Conservation (phyloP, 768 basidiomycete genomes). For the Peribolospora baueri region DNA sequence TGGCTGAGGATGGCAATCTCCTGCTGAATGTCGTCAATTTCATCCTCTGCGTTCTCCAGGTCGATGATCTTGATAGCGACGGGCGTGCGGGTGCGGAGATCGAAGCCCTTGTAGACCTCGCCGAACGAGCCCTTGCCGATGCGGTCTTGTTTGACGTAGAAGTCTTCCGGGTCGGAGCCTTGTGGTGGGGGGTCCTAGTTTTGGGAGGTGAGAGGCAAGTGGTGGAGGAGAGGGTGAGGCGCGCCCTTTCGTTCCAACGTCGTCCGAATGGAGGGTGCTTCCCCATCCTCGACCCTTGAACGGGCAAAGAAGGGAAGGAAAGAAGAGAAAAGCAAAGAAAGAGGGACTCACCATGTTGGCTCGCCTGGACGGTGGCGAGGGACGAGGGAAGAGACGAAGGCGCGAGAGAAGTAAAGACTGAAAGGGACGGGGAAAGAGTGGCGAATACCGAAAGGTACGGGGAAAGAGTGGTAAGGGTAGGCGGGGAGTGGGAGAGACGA, state of each 20-base stretch:
- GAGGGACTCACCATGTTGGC: constrained; percentile 47
- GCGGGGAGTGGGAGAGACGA: too few species aligned
- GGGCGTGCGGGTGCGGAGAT: constrained; percentile 82
- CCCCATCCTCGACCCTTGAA: too few species aligned
- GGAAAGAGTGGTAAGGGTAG: too few species aligned
- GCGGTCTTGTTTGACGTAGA: constrained; percentile 90
- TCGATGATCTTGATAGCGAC: constrained; percentile 99
- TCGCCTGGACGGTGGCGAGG: constrained; percentile 28
- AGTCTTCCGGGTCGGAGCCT: constrained; percentile 59
- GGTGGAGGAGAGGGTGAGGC: neutral
- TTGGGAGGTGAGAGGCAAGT: too few species aligned
- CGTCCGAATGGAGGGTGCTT: too few species aligned
- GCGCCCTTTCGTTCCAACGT: neutral
- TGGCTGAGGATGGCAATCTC: constrained; percentile 96
- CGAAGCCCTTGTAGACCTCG: constrained; percentile 97
- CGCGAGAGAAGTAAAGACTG: too few species aligned
- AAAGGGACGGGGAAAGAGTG: too few species aligned
- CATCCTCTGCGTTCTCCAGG: constrained; percentile 94
- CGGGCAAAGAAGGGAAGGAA: too few species aligned
- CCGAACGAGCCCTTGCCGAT: constrained; percentile 98
- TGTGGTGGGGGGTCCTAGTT: too few species aligned
- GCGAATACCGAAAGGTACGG: too few species aligned
- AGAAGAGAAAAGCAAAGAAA: neutral
- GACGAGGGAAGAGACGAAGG: too few species aligned
- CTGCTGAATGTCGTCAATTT: constrained; percentile 97